Evolutionary conservation across 148 eudicot species (phyloP), one percentile per base, ranked within the genome.

Genomic region (Vaccinium macrocarpon): DNA sequence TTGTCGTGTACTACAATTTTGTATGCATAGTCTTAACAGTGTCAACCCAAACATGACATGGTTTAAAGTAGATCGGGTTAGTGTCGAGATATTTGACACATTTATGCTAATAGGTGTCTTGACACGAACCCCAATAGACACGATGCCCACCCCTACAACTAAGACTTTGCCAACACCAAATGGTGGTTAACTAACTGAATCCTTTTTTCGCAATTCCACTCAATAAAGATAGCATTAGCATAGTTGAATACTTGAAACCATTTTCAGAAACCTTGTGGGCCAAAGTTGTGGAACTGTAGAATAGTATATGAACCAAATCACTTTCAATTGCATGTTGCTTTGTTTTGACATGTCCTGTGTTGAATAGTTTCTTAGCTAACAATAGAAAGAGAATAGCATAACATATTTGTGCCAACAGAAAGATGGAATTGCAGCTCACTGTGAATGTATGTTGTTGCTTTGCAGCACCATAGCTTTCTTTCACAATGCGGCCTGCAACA

Each of bases 381-480:
- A n/a, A n/a, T 76, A 16, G 19, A 18, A 76, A 49, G 79, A 46
- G 42, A 78, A 59, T 62, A 59, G 82, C 73, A 80, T 80, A 21
- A 21, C 15, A 35, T 52, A 32, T 80, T 80, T 25, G 15, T 42
- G 50, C 55, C 55, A 42, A 62, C 53, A 35, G 62, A 32, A 32
- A 61, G 27, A 25, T 64, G 35, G 27, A 15, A 16, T 73, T 46
- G 46, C 78, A 66, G 82, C 94, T 79, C 66, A 95, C 98, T 51
- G 98, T 95, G 82, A 95, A 95, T 52, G 98, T 95, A 75, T 95
- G 98, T 50, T 95, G 98, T 79, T 95, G 98, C 91, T 95, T 95
- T 19, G 94, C 95, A 84, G 92, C 92, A 80, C 98, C 98, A 80
- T 95, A 95, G 83, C 98, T 95, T 88, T 95, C 98, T 86, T 95